These are phyloP conservation scores for Globisporangium uncinulatum DNA, from an alignment of 352 stramenopile genomes.

Conservation along the genomic window DNA sequence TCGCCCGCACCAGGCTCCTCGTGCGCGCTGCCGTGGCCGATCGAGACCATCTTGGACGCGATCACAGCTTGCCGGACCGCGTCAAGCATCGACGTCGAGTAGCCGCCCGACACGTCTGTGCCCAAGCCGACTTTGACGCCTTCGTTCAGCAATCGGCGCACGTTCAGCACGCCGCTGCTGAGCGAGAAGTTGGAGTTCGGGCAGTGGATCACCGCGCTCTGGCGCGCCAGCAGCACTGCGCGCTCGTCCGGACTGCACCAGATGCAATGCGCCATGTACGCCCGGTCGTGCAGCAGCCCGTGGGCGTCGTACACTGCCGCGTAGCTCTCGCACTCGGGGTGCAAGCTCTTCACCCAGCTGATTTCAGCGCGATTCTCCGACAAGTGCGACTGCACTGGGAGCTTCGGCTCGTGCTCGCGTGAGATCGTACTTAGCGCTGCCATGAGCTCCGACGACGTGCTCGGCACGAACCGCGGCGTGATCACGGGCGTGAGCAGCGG, in stretches of 20 bases:
- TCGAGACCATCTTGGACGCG: conserved; percentile 81
- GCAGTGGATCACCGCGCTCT: conserved; percentile 91
- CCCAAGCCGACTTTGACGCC: conserved; percentile 90
- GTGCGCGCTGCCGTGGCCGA: conserved; percentile 47
- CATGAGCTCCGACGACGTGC: conserved; percentile 84
- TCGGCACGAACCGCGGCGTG: conserved; percentile 93
- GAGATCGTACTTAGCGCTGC: conserved; percentile 73
- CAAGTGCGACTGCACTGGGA: conserved; percentile 90
- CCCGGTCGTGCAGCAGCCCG: conserved; percentile 83
- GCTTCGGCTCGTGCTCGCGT: conserved; percentile 53
- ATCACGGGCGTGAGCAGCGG: conserved; percentile 85
- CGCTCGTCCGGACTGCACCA: conserved; percentile 79
- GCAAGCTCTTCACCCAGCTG: conserved; percentile 74
- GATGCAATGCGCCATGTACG: conserved; percentile 95
- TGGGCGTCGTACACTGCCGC: conserved; percentile 76
- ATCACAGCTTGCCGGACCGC: conserved; percentile 88
- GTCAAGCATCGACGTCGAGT: conserved; percentile 93
- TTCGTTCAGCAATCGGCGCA: conserved; percentile 62
- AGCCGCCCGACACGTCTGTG: conserved; percentile 93
- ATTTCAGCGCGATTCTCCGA: conserved; percentile 89
- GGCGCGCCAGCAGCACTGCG: conserved; percentile 46
- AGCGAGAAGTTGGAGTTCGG: conserved; percentile 95
- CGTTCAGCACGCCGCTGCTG: conserved; percentile 80
- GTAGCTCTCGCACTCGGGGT: conserved; percentile 80
- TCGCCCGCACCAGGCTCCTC: conserved; percentile 18